phyloP scores from a whole-genome alignment of 495 filamentous ascomycete species.

The Annulohypoxylon maeteangense region DNA sequence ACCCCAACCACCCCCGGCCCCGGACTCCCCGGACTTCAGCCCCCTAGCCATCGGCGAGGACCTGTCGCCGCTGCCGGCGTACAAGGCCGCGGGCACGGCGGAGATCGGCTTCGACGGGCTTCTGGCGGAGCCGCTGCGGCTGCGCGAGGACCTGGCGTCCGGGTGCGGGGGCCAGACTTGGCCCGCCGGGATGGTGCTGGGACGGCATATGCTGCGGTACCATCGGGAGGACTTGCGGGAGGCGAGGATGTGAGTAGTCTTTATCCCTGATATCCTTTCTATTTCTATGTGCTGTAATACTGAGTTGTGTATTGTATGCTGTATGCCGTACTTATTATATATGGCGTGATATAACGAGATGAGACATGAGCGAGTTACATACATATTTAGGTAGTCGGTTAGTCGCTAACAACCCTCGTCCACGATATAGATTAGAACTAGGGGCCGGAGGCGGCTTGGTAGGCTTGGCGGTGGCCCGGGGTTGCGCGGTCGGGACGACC shows the following conservation, averaged over 20 bases:
- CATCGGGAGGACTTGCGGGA: constrained; percentile 67
- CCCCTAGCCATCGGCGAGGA: constrained; percentile 69
- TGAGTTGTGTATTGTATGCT: not conserved
- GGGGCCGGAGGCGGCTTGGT: constrained; percentile 93
- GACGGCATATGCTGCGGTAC: constrained; percentile 81
- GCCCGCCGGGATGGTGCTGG: constrained; percentile 91
- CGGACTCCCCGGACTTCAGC: constrained; percentile 56
- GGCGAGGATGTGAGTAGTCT: constrained; percentile 82
- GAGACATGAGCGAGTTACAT: constrained; percentile 16
- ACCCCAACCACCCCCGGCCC: constrained; percentile 27
- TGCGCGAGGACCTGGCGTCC: constrained; percentile 84
- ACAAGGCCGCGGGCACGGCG: constrained; percentile 72
- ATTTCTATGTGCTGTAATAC: not conserved
- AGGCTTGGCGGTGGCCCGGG: constrained; percentile 73
- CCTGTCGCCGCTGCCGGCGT: constrained; percentile 71
- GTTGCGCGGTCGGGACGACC: constrained; percentile 57
- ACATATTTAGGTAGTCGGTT: too few species aligned
- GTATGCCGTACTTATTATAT: too few species aligned
- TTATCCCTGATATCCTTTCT: not conserved
- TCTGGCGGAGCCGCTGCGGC: constrained; percentile 70
- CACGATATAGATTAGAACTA: constrained; percentile 77
- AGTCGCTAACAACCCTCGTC: constrained; percentile 4
- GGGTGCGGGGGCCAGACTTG: constrained; percentile 94
- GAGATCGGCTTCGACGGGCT: constrained; percentile 78
- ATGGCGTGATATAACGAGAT: not conserved